These are phyloP conservation scores for Plantago ovata DNA, from an alignment of 257 asterid species.

Conservation along the genomic window DNA sequence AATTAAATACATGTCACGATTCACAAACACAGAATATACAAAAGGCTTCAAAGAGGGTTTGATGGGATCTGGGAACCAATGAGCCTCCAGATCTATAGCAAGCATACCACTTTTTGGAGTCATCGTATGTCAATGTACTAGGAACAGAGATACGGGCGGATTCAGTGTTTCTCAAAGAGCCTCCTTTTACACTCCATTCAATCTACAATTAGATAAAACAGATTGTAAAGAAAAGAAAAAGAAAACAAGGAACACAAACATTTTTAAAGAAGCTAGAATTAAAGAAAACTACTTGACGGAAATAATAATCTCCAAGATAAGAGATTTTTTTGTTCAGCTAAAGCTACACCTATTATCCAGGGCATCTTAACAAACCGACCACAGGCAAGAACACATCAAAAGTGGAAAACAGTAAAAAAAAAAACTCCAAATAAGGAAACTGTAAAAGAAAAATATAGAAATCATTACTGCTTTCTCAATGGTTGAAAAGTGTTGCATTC, in stretches of 20 bases:
- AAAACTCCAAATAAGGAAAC: constrained; percentile 7
- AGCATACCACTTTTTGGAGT: constrained; percentile 74
- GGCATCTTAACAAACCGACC: constrained; percentile 7
- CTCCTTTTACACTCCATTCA: constrained; percentile 96
- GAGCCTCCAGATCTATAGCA: constrained; percentile 9
- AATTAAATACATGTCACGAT: neutral
- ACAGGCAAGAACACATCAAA: constrained; percentile 3
- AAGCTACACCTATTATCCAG: neutral
- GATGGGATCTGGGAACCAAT: constrained; percentile 10
- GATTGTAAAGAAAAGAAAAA: too few species aligned
- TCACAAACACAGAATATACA: neutral
- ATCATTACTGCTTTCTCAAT: constrained; percentile 82
- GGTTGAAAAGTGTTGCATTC: constrained; percentile 82
- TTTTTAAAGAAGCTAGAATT: neutral
- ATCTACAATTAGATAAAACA: constrained; percentile 38
- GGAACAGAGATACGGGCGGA: constrained; percentile 94
- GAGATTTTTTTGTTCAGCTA: neutral
- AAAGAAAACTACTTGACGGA: neutral
- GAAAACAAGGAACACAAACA: neutral
- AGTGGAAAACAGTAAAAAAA: neutral
- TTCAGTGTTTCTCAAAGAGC: constrained; percentile 79
- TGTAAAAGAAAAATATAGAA: constrained; percentile 10
- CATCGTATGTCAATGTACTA: constrained; percentile 74
- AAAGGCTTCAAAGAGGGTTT: constrained; percentile 15
- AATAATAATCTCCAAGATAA: too few species aligned